Conservation (phyloP, 768 basidiomycete species). For the Pisolithus orientalis region DNA sequence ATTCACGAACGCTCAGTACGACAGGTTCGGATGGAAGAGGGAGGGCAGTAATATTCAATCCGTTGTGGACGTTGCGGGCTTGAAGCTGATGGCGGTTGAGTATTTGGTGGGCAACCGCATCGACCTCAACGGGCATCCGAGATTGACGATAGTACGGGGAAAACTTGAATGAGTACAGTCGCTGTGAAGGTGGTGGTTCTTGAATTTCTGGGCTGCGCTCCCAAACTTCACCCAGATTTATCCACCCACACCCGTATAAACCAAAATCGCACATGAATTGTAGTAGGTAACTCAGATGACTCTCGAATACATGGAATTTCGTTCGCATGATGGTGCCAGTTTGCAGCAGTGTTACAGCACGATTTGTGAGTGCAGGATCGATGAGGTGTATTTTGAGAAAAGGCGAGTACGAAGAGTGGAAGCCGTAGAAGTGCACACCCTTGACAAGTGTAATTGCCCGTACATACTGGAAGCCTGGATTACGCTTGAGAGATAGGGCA, state of each 20-base stretch:
- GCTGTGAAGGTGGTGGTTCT: slow-evolving; percentile 8
- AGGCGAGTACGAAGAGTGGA: slow-evolving; percentile 74
- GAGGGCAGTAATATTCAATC: slow-evolving; percentile 52
- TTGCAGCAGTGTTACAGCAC: slow-evolving; percentile 69
- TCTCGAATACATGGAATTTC: slow-evolving; percentile 78
- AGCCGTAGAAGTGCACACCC: slow-evolving; percentile 95
- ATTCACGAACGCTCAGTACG: slow-evolving; percentile 82
- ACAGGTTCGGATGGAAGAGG: slow-evolving; percentile 58
- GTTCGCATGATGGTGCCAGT: slow-evolving; percentile 80
- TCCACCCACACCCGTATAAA: slow-evolving; percentile 89
- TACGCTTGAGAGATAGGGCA: slow-evolving; percentile 70
- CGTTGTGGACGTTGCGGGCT: slow-evolving; percentile 62
- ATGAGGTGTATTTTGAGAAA: slow-evolving; percentile 82
- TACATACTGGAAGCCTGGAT: slow-evolving; percentile 59
- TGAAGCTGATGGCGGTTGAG: slow-evolving; percentile 69
- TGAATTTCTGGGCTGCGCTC: slow-evolving; percentile 40
- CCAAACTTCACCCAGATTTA: slow-evolving; percentile 67
- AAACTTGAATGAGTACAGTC: slow-evolving; percentile 28
- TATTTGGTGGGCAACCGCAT: slow-evolving; percentile 75
- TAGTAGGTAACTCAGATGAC: slow-evolving; percentile 79
- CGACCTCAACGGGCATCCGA: slow-evolving; percentile 73
- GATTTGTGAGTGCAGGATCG: slow-evolving; percentile 64
- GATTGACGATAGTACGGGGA: slow-evolving; percentile 66
- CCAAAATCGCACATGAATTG: slow-evolving; percentile 96
- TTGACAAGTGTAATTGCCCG: slow-evolving; percentile 83